Percentiles rank a stretch among this genome's conserved stretches.
Evolutionary conservation across 2,329 filamentous ascomycete genomes (phyloP).

Genomic region (Paracorniculantispora psalliotae): DNA sequence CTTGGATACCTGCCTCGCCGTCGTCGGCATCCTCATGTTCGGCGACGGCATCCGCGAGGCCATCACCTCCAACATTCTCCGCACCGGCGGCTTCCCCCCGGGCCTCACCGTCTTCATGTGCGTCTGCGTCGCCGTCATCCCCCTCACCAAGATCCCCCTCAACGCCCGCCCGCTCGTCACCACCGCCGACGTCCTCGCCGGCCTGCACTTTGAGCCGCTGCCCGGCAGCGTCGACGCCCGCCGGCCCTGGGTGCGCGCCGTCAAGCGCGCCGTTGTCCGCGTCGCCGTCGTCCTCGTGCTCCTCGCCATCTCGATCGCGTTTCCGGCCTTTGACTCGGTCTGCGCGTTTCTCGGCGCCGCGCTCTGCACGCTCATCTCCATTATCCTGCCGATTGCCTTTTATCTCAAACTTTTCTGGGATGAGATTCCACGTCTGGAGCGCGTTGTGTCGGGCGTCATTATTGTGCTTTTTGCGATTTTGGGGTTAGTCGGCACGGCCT

Average conservation of each 20-base stretch:
- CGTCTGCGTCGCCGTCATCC: constrained; percentile 85
- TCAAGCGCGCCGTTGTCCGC: constrained; percentile 53
- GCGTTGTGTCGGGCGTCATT: constrained; percentile 60
- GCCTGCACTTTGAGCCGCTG: constrained; percentile 53
- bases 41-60: constrained; percentile 83
- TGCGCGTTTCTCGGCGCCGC: constrained; percentile 88
- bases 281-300: constrained; percentile 66
- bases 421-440: constrained; percentile 61
- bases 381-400: constrained; percentile 82
- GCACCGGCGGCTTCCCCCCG: constrained; percentile 67
- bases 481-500: constrained; percentile 74
- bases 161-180: constrained; percentile 84
- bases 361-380: constrained; percentile 89
- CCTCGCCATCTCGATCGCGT: constrained; percentile 63
- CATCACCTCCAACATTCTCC: constrained; percentile 84
- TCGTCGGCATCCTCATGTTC: constrained; percentile 90
- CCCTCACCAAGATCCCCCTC: constrained; percentile 89
- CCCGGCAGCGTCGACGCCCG: constrained; percentile 37
- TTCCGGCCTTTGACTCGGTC: constrained; percentile 80
- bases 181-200: constrained; percentile 75
- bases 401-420: constrained; percentile 83
- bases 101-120: constrained; percentile 74
- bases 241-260: constrained; percentile 17
- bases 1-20: constrained; percentile 75
- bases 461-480: constrained; percentile 65